Evolutionary conservation across 75 land plant genomes (phyloP).

Genomic region (Isoetes taiwanensis): DNA sequence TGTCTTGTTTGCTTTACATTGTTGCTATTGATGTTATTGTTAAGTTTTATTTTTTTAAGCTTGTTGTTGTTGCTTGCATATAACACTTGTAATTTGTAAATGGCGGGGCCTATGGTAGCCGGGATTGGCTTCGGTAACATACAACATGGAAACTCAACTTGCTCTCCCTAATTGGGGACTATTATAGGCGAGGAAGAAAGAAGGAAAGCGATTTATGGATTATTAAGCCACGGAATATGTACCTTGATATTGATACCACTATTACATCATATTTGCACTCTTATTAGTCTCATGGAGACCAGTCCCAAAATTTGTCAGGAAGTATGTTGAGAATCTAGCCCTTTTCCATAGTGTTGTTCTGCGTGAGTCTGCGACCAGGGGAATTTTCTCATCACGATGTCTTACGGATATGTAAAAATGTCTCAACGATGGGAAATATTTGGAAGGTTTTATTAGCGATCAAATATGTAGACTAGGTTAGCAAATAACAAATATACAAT

Average conservation of each 20-base stretch:
- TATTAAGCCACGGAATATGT: slow-evolving; percentile 98
- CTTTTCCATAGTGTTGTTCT: slow-evolving; percentile 76
- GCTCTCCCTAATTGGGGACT: slow-evolving; percentile 82
- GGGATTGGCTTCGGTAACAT: slow-evolving; percentile 89
- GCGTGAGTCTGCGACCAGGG: slow-evolving; percentile 74
- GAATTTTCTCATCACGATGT: slow-evolving; percentile 68
- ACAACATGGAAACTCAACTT: slow-evolving; percentile 70
- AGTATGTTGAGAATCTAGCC: slow-evolving; percentile 87
- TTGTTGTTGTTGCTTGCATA: not conserved
- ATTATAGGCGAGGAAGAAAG: slow-evolving; percentile 45
- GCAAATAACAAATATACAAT: slow-evolving; percentile 70
- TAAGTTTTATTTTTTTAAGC: not conserved
- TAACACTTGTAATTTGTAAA: not conserved
- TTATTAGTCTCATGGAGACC: slow-evolving; percentile 82
- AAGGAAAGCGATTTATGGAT: slow-evolving; percentile 78
- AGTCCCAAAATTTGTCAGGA: slow-evolving; percentile 96
- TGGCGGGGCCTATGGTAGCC: slow-evolving; percentile 64
- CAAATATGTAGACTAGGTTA: slow-evolving; percentile 70
- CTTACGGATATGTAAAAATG: slow-evolving; percentile 91
- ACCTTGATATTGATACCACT: slow-evolving; percentile 89
- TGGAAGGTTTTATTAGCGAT: too few relatives aligned
- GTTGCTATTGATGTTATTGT: too few relatives aligned
- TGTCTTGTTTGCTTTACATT: too few relatives aligned
- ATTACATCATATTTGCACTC: slow-evolving; percentile 57
- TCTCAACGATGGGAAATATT: too few relatives aligned